phyloP scores from a whole-genome alignment of 202 grass and related monocot species.

The Dendrocalamus latiflorus region DNA sequence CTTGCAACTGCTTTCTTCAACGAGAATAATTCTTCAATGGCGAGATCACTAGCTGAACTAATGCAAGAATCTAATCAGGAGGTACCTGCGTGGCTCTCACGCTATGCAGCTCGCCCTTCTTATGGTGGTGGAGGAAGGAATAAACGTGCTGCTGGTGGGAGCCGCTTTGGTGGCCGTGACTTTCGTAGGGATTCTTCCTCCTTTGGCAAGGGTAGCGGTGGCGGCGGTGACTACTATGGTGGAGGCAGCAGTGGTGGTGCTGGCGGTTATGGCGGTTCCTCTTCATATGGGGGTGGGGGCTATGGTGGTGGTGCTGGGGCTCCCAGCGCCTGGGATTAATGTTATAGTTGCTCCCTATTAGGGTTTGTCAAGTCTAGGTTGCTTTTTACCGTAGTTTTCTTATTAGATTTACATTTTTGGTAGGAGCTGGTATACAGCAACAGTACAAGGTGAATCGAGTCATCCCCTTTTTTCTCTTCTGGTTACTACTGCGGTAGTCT shows the following conservation, averaged over 20 bases:
- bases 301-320: constrained; percentile 35
- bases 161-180: constrained; percentile 67
- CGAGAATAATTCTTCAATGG: constrained; percentile 60
- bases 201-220: constrained; percentile 36
- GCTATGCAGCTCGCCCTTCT: constrained; percentile 58
- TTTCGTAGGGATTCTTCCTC: constrained; percentile 68
- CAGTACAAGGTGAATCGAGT: constrained; percentile 31
- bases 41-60: constrained; percentile 57
- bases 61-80: constrained; percentile 90
- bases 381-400: no score
- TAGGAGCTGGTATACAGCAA: constrained; percentile 49
- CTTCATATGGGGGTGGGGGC: constrained; percentile 42
- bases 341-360: no score
- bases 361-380: no score
- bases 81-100: no score
- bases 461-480: constrained; percentile 46
- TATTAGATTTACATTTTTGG: no score
- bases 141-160: constrained; percentile 45
- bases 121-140: constrained; percentile 58
- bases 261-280: constrained; percentile 30
- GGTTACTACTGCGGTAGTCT: constrained; percentile 32
- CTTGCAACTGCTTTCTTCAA: constrained; percentile 89
- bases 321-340: no score
- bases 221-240: constrained; percentile 51
- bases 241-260: constrained; percentile 50